Conservation (phyloP, 768 basidiomycete genomes). For the Tylopilus sp. region DNA sequence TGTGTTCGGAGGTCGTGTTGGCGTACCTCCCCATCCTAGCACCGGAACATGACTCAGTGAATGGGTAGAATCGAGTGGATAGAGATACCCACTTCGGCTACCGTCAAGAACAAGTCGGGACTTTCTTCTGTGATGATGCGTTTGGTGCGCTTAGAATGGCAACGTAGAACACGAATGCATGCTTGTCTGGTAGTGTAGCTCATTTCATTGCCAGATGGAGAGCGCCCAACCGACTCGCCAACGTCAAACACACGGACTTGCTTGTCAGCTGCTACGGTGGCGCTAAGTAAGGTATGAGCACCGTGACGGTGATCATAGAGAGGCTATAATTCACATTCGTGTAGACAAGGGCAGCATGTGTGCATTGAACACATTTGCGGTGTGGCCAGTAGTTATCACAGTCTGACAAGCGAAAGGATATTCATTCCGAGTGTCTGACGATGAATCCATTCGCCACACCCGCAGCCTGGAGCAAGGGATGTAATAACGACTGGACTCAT, state of each 20-base stretch:
- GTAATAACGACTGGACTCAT: constrained; percentile 2
- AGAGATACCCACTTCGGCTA: constrained; percentile 59
- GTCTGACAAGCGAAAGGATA: constrained; percentile 66
- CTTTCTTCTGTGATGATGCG: constrained; percentile 77
- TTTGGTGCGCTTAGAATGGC: constrained; percentile 73
- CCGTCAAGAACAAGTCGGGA: constrained; percentile 71
- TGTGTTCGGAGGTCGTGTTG: constrained; percentile 80
- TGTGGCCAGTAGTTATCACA: constrained; percentile 77
- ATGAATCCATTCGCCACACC: constrained; percentile 67
- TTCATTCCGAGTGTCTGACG: constrained; percentile 36
- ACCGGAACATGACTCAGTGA: constrained; percentile 22
- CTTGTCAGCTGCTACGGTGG: constrained; percentile 69
- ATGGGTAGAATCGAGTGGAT: not conserved
- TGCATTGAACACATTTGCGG: constrained; percentile 80
- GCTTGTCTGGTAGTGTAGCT: constrained; percentile 45
- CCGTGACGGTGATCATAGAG: constrained; percentile 1
- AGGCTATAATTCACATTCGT: constrained; percentile 56
- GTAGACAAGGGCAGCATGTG: constrained; percentile 76
- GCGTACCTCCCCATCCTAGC: constrained; percentile 79
- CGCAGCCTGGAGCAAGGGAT: constrained; percentile 48
- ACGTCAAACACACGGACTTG: constrained; percentile 81
- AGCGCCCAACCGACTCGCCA: constrained; percentile 38
- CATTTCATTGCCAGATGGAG: constrained; percentile 41
- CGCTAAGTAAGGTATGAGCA: constrained; percentile 38
- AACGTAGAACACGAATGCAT: constrained; percentile 55